Evolutionary conservation across 2,329 filamentous ascomycete genomes (phyloP), one percentile per base, ranked within the genome.

Genomic region (Zelopaecilomyces penicillatus): DNA sequence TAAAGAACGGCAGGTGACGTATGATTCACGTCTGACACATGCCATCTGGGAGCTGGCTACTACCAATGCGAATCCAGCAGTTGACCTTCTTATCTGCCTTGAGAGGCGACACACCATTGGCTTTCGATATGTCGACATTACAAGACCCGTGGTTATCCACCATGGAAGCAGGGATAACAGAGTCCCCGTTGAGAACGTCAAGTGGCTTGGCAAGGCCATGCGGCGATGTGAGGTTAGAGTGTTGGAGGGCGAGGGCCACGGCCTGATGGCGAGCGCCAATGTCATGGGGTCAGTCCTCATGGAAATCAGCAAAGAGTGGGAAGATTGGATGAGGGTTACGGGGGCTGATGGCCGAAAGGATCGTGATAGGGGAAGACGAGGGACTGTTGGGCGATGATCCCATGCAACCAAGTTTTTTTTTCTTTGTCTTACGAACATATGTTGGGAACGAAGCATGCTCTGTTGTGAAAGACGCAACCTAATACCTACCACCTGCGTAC

Each of bases 101-200:
- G 93, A 98, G 64, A 81, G 93, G 26, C 79, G 87, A 29, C 88
- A 95, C 56, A 82, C 86, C 0, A 95, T 98, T 55, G 93, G 93
- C 0, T 98, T 98, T 68, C 82, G 90, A 41, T 98, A 98, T 60
- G 91, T 95, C 12, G 93, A 98, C 60, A 95, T 98, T 53, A 94
- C 85, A 5, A 80, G 89, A 6, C 80, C 87, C 0, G 86, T 97
- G 0, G 84, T 96, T 27, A 95, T 98, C 52, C 91, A 96, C 58
- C 93, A 98, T 61, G 93, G 93, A 33, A 87, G 81, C 58, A 82
- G 86, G 55, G 93, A 98, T 58, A 89, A 85, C 5, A 79, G 93
- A 27, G 93, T 98, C 1, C 93, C 93, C 0, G 85, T 95, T 10
- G 93, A 95, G 46, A 98, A 98, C 57, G 88, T 96, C 26, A 78